These are phyloP conservation scores for Monosporascus ibericus DNA, from an alignment of 2,329 filamentous ascomycete species.

Conservation along the genomic window DNA sequence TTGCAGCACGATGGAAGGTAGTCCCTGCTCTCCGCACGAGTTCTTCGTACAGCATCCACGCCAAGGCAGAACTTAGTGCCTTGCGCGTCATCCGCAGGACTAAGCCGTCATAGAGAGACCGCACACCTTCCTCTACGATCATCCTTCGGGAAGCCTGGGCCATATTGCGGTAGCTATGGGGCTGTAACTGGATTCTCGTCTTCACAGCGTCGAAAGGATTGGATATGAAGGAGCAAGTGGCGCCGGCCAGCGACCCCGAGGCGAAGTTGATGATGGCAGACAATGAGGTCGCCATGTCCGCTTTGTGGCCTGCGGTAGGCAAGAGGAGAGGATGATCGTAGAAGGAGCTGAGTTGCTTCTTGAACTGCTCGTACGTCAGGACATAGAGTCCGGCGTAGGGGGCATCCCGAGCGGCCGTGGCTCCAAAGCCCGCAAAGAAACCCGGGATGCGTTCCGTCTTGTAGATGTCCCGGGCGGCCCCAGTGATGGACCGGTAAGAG, in stretches of 20 bases:
- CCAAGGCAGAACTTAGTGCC: slow-evolving; percentile 86
- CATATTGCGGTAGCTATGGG: slow-evolving; percentile 76
- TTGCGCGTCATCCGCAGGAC: slow-evolving; percentile 85
- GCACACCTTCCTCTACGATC: slow-evolving; percentile 72
- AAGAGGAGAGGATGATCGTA: slow-evolving; percentile 7
- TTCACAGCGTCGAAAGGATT: slow-evolving; percentile 98
- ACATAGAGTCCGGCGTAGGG: slow-evolving; percentile 95
- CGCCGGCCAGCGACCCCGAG: slow-evolving; percentile 75
- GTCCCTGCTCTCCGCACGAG: slow-evolving; percentile 64
- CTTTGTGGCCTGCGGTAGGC: slow-evolving; percentile 1
- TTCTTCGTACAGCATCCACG: slow-evolving; percentile 97
- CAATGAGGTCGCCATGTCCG: slow-evolving; percentile 30
- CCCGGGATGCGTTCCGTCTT: slow-evolving; percentile 68
- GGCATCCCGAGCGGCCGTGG: slow-evolving; percentile 88
- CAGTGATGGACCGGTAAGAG: slow-evolving; percentile 67
- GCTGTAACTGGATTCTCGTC: slow-evolving; percentile 88
- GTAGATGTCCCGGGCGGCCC: slow-evolving; percentile 70
- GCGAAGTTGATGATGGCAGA: slow-evolving; percentile 75
- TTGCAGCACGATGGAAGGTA: slow-evolving; percentile 22
- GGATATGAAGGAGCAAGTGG: slow-evolving; percentile 77
- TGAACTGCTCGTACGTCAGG: slow-evolving; percentile 83
- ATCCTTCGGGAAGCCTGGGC: slow-evolving; percentile 70
- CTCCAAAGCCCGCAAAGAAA: slow-evolving; percentile 91
- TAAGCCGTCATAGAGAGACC: slow-evolving; percentile 79
- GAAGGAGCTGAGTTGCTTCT: slow-evolving; percentile 50